Percentiles rank a stretch among this genome's conserved stretches.
phyloP scores from a whole-genome alignment of 2,329 filamentous ascomycete genomes.

The Gremmenia infestans region DNA sequence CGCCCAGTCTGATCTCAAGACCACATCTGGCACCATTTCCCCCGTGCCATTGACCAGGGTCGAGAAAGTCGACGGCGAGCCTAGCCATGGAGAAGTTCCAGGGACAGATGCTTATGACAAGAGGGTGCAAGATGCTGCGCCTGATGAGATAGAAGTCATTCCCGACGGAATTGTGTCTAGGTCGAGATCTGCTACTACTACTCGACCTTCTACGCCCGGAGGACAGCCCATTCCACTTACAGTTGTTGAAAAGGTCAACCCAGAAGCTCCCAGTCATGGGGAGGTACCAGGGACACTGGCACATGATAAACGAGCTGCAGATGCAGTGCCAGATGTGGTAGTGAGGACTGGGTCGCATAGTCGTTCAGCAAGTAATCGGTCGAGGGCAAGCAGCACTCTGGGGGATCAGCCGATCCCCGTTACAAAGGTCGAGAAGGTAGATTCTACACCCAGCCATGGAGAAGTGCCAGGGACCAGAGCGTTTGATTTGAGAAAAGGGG shows the following conservation, averaged over 20 bases:
- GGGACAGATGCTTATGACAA: slow-evolving; percentile 53
- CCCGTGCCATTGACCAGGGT: slow-evolving; percentile 51
- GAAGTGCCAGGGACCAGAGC: slow-evolving; percentile 58
- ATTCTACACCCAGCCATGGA: slow-evolving; percentile 51
- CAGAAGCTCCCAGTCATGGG: slow-evolving; percentile 49
- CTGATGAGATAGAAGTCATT: slow-evolving; percentile 52
- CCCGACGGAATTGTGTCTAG: slow-evolving; percentile 10
- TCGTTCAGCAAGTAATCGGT: slow-evolving; percentile 19
- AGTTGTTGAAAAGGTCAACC: slow-evolving; percentile 52
- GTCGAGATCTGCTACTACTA: background rate
- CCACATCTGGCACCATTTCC: slow-evolving; percentile 42
- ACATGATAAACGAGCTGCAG: slow-evolving; percentile 49
- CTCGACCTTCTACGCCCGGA: slow-evolving; percentile 21
- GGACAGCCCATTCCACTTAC: slow-evolving; percentile 49
- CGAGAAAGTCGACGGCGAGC: slow-evolving; percentile 53
- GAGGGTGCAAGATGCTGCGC: slow-evolving; percentile 52
- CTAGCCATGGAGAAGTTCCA: slow-evolving; percentile 57
- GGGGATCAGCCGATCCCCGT: slow-evolving; percentile 47
- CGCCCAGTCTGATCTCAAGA: slow-evolving; percentile 49
- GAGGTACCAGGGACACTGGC: slow-evolving; percentile 57
- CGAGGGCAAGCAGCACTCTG: slow-evolving; percentile 27
- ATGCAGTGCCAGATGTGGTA: slow-evolving; percentile 58
- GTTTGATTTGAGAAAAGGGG: slow-evolving; percentile 49
- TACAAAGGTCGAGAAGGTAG: slow-evolving; percentile 54
- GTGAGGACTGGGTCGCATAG: slow-evolving; percentile 32